Evolutionary conservation across 2,329 filamentous ascomycete genomes (phyloP).

Genomic region (Lecanicillium sp.): DNA sequence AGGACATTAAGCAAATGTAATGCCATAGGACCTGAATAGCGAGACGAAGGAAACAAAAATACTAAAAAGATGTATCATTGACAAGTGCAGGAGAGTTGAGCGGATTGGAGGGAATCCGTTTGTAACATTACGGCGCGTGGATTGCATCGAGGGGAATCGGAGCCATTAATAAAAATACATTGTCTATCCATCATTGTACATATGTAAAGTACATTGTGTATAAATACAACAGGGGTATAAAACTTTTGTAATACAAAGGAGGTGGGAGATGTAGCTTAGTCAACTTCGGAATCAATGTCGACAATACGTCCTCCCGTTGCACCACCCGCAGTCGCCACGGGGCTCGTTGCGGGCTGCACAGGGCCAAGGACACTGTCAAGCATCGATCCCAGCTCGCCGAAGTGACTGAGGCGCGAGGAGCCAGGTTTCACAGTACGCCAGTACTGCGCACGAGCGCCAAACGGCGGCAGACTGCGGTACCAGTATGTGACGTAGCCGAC

Average conservation of each 20-base stretch:
- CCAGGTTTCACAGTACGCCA: conserved; percentile 31
- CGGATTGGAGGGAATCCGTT: not conserved
- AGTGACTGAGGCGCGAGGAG: conserved; percentile 32
- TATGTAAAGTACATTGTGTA: conserved; percentile 4
- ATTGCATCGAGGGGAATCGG: not conserved
- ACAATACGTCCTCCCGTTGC: conserved; percentile 24
- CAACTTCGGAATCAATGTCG: conserved; percentile 31
- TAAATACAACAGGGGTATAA: conserved; percentile 9
- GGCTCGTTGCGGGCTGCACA: conserved; percentile 17
- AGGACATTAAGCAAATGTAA: conserved; percentile 79
- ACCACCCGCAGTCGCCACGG: conserved; percentile 10
- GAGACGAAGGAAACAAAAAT: not conserved
- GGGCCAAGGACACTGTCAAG: conserved; percentile 30
- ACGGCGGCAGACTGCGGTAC: conserved; percentile 37
- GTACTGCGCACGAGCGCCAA: conserved; percentile 38
- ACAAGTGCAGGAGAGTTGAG: not conserved
- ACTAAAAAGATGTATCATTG: not conserved
- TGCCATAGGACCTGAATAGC: not conserved
- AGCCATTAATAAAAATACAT: conserved; percentile 5
- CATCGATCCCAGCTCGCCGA: conserved; percentile 44
- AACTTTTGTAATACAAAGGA: not conserved
- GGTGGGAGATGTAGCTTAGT: conserved; percentile 18
- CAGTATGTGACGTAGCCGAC: conserved; percentile 34
- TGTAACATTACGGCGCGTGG: conserved; percentile 2
- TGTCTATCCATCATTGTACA: conserved; percentile 14